phyloP scores from a whole-genome alignment of 2,329 filamentous ascomycete species.

The Paracorniculantispora psalliotae region DNA sequence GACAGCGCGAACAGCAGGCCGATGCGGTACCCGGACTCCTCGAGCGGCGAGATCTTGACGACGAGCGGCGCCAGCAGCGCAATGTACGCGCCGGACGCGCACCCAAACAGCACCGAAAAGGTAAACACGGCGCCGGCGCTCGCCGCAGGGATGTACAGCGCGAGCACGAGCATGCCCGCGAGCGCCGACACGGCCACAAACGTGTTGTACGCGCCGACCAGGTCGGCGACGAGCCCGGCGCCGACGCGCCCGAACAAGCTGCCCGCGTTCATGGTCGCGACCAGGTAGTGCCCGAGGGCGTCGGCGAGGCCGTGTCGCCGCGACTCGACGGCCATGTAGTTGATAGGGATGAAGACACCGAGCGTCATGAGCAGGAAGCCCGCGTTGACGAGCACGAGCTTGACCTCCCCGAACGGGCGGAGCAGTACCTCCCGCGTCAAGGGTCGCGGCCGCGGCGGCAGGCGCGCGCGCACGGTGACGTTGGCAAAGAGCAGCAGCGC shows the following conservation, averaged over 20 bases:
- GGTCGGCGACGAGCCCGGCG: slow-evolving; percentile 31
- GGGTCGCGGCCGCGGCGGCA: slow-evolving; percentile 15
- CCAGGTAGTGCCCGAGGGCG: slow-evolving; percentile 28
- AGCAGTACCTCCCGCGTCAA: slow-evolving; percentile 19
- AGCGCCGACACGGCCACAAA: slow-evolving; percentile 42
- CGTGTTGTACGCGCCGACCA: slow-evolving; percentile 35
- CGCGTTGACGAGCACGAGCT: slow-evolving; percentile 26
- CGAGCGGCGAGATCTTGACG: slow-evolving; percentile 50
- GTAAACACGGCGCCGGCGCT: slow-evolving; percentile 28
- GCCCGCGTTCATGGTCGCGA: slow-evolving; percentile 35
- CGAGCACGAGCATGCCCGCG: slow-evolving; percentile 33
- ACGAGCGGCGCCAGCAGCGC: slow-evolving; percentile 34
- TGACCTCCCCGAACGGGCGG: slow-evolving; percentile 25
- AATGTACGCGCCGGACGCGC: slow-evolving; percentile 37
- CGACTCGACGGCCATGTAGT: slow-evolving; percentile 31
- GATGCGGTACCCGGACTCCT: slow-evolving; percentile 45
- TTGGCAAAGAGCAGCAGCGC: slow-evolving; percentile 27
- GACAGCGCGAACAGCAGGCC: slow-evolving; percentile 42
- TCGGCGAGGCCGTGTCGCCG: slow-evolving; percentile 23
- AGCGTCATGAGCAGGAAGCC: slow-evolving; percentile 33
- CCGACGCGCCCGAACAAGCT: slow-evolving; percentile 33
- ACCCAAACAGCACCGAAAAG: slow-evolving; percentile 38
- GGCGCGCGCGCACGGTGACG: slow-evolving; percentile 21
- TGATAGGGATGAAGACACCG: slow-evolving; percentile 33
- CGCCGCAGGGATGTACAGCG: slow-evolving; percentile 38